Evolutionary conservation across 176 grass and related monocot species (phyloP), one percentile per base, ranked within the genome.

Genomic region (Typha latifolia): DNA sequence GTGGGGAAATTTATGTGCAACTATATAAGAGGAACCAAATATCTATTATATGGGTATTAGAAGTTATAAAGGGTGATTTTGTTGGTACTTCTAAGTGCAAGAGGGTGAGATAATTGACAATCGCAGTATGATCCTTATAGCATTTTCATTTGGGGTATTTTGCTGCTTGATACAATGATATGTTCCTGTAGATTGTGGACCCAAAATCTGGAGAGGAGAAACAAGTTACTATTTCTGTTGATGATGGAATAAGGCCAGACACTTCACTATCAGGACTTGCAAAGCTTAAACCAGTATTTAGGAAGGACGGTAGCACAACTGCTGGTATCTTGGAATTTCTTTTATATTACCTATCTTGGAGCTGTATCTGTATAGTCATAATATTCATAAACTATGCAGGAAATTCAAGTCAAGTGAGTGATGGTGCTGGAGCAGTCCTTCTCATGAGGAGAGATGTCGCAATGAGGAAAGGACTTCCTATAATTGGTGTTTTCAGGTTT

Each of bases 341-440:
- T 4, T 20, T 8, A 21, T 49, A 56, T 47, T 51, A 9, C 19
- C 63, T 72, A 15, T 10, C 0, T 49, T 22, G 5, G n/a, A 14
- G n/a, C 48, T 24, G n/a, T 12, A 1, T 4, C 23, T 7, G n/a
- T 64, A 49, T 20, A 50, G 21, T 21, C 4, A 12, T 26, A 14
- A 24, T 13, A 31, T 66, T 11, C 13, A 37, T 37, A 37, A 65
- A 29, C 61, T 69, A 48, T 90, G 51, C 59, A 99, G 94, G 94
- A 12, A 99, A 99, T 78, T 99, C 94, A 70, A 99, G 89, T 69
- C 94, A 99, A 84, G 89, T 99, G 71, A 99, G 94, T 68, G 94
- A 99, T 85, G 94, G 89, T 77, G 94, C 94, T 78, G 94, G 89
- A 86, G 94, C 94, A 68, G 94, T 97, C 78, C 94, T 97, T 64